Percentiles rank a stretch among this genome's conserved stretches.
These are phyloP conservation scores for Barnettozyma botsteinii DNA, from an alignment of 805 yeast species.

Conservation along the genomic window DNA sequence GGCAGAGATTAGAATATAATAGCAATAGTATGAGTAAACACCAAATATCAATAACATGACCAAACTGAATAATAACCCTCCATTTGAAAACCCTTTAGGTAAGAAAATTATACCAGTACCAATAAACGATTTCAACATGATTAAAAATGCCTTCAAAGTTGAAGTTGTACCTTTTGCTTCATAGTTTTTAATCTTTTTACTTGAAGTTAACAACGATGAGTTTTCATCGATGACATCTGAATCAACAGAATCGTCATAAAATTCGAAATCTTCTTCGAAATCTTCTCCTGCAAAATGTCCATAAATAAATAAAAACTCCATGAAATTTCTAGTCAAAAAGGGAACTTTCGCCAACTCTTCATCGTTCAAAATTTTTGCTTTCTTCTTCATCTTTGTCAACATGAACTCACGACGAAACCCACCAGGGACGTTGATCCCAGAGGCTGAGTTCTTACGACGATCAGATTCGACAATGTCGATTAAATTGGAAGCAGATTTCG, in stretches of 20 bases:
- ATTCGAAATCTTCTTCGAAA: slow-evolving; percentile 58
- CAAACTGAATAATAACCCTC: slow-evolving; percentile 61
- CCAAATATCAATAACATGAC: slow-evolving; percentile 55
- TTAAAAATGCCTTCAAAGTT: slow-evolving; percentile 63
- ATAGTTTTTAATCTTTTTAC: slow-evolving; percentile 13
- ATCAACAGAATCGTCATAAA: slow-evolving; percentile 34
- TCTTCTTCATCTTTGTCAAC: slow-evolving; percentile 30
- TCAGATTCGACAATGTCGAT: slow-evolving; percentile 8
- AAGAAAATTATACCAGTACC: slow-evolving; percentile 73
- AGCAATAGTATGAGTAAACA: slow-evolving; percentile 71
- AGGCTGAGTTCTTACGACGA: slow-evolving; percentile 35
- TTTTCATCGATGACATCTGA: slow-evolving; percentile 24
- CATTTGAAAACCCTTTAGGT: slow-evolving; percentile 66
- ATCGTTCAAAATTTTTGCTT: slow-evolving; percentile 16
- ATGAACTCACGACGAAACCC: slow-evolving; percentile 75
- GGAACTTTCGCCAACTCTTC: slow-evolving; percentile 33
- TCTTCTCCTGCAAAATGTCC: slow-evolving; percentile 88
- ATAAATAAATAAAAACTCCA: slow-evolving; percentile 71
- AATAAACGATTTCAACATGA: slow-evolving; percentile 66
- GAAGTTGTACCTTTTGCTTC: slow-evolving; percentile 60
- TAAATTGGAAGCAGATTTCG: slow-evolving; percentile 19
- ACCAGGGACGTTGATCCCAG: slow-evolving; percentile 71
- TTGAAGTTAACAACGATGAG: slow-evolving; percentile 24
- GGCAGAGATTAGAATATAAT: slow-evolving; percentile 54
- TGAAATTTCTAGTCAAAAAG: slow-evolving; percentile 61